A percentile compares a stretch with the other conserved stretches of the same genome.
Conservation (phyloP, 441 rosid genomes). For the Capsella rubella region DNA sequence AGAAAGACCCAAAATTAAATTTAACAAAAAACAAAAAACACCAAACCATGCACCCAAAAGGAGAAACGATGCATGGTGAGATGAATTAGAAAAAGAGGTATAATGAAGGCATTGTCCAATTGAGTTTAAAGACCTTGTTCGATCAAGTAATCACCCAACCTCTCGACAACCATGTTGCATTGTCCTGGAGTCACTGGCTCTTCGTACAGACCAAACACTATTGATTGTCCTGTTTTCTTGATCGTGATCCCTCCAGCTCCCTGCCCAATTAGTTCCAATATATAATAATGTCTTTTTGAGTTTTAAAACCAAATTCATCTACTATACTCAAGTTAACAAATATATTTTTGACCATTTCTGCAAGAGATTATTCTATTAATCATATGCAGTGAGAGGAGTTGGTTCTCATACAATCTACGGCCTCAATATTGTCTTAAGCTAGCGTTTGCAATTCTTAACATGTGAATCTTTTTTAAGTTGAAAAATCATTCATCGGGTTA, state of each 20-base stretch:
- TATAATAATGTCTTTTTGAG: neutral
- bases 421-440: neutral
- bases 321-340: neutral
- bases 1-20: conserved; percentile 7
- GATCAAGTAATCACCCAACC: conserved; percentile 77
- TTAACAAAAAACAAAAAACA: neutral
- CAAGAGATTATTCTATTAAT: neutral
- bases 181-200: conserved; percentile 82
- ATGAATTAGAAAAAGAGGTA: neutral
- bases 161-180: conserved; percentile 82
- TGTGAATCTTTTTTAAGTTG: neutral
- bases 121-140: conserved; percentile 62
- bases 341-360: neutral
- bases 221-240: conserved; percentile 71
- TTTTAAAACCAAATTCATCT: neutral
- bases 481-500: neutral
- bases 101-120: neutral
- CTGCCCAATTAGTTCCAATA: conserved; percentile 40
- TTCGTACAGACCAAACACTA: conserved; percentile 70
- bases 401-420: neutral
- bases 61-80: neutral
- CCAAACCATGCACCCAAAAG: neutral
- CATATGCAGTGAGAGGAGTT: neutral
- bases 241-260: conserved; percentile 72
- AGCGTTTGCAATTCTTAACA: neutral